phyloP scores from a whole-genome alignment of 192 early-diverging fungal species.

The Polychytrium aggregatum region DNA sequence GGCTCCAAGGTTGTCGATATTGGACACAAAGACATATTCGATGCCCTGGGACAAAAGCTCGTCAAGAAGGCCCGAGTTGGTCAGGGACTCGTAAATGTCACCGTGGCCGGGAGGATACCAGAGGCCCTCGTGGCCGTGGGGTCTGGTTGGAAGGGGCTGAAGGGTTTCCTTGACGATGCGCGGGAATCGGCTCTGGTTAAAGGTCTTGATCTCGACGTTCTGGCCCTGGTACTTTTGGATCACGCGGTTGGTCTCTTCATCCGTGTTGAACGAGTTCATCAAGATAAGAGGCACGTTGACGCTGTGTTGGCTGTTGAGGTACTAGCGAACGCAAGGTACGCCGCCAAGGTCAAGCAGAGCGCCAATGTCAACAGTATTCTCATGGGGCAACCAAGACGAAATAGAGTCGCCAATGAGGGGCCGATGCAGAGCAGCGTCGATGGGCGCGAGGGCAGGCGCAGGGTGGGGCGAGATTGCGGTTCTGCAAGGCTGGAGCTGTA shows the following conservation, averaged over 20 bases:
- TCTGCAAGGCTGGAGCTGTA: too few species aligned
- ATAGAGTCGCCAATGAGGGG: too few species aligned
- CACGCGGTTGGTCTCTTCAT: slow-evolving; percentile 92
- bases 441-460: too few species aligned
- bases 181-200: slow-evolving; percentile 94
- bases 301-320: slow-evolving; percentile 78
- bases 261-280: slow-evolving; percentile 99
- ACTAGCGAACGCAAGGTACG: too few species aligned
- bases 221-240: slow-evolving; percentile 96
- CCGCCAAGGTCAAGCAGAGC: too few species aligned
- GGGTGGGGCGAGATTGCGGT: too few species aligned
- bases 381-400: too few species aligned
- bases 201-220: slow-evolving; percentile 86
- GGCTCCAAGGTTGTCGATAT: slow-evolving; percentile 97
- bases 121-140: slow-evolving; percentile 50
- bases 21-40: slow-evolving; percentile 97
- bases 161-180: slow-evolving; percentile 87
- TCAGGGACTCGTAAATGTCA: slow-evolving; percentile 91
- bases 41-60: slow-evolving; percentile 87
- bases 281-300: slow-evolving; percentile 93
- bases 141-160: slow-evolving; percentile 65
- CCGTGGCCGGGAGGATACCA: slow-evolving; percentile 65
- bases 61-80: slow-evolving; percentile 86
- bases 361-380: too few species aligned
- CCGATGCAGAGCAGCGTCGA: too few species aligned